These are phyloP conservation scores for Megacollybia marginata DNA, from an alignment of 768 basidiomycete genomes.

Conservation along the genomic window DNA sequence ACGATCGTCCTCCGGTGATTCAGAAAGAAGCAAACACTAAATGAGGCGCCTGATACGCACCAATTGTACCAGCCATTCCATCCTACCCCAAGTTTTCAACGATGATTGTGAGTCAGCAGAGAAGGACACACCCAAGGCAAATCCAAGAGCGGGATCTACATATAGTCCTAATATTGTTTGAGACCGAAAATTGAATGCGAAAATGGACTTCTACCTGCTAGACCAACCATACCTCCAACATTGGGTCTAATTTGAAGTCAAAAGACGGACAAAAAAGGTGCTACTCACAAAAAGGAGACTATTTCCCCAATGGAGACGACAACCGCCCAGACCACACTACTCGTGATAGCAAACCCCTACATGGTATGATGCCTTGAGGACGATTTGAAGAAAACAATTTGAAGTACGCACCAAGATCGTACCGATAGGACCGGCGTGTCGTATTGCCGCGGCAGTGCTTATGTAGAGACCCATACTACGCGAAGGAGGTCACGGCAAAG, in stretches of 20 bases:
- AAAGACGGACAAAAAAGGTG: constrained; percentile 11
- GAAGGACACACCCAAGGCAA: constrained; percentile 29
- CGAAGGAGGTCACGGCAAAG: background rate
- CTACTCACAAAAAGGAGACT: constrained; percentile 5
- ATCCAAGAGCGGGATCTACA: constrained; percentile 27
- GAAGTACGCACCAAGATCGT: background rate
- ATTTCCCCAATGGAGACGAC: constrained; percentile 18
- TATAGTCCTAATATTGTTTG: constrained; percentile 18
- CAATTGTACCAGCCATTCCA: constrained; percentile 24
- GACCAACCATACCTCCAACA: background rate
- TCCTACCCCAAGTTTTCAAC: constrained; percentile 23
- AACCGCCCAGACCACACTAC: background rate
- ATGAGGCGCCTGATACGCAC: background rate
- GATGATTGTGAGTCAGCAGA: constrained; percentile 10
- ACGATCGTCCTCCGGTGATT: background rate
- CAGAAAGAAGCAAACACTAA: too few relatives aligned
- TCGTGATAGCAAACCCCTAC: background rate
- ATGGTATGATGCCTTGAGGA: background rate
- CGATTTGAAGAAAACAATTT: background rate
- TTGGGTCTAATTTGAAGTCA: background rate
- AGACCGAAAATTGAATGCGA: constrained; percentile 11
- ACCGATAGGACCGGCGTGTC: background rate
- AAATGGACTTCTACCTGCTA: background rate
- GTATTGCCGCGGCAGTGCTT: background rate
- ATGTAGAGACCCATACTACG: background rate